Evolutionary conservation across 2,329 filamentous ascomycete genomes (phyloP).

Genomic region (Pseudophaeomoniella oleicola): DNA sequence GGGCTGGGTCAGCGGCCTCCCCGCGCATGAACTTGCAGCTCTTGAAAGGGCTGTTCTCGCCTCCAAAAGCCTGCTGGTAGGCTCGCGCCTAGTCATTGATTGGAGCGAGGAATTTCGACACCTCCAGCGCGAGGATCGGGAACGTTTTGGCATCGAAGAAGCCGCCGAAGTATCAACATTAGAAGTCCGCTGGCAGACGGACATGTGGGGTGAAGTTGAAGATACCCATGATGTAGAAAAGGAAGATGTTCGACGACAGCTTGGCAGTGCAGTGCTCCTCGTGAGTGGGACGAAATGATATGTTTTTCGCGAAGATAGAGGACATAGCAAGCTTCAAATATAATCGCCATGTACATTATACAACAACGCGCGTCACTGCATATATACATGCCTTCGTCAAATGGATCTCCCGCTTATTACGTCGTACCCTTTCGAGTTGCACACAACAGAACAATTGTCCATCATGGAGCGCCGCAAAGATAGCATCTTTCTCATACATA

Average conservation of each 20-base stretch:
- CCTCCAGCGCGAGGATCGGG: slow-evolving; percentile 24
- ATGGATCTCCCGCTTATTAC: too few species aligned
- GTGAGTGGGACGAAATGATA: slow-evolving; percentile 45
- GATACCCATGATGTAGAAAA: slow-evolving; percentile 94
- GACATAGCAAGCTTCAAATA: too few species aligned
- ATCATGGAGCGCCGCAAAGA: too few species aligned
- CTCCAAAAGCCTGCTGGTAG: slow-evolving; percentile 72
- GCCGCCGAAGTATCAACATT: slow-evolving; percentile 63
- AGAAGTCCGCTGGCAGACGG: slow-evolving; percentile 82
- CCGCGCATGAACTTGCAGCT: slow-evolving; percentile 69
- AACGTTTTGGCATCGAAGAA: slow-evolving; percentile 63
- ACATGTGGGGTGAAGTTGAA: slow-evolving; percentile 91
- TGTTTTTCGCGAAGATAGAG: too few species aligned
- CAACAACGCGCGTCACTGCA: too few species aligned
- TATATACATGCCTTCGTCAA: too few species aligned
- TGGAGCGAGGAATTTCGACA: slow-evolving; percentile 65
- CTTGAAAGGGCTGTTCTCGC: slow-evolving; percentile 73
- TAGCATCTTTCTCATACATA: too few species aligned
- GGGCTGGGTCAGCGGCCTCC: slow-evolving; percentile 60
- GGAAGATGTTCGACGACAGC: slow-evolving; percentile 74
- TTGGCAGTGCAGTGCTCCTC: slow-evolving; percentile 74
- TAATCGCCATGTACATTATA: too few species aligned
- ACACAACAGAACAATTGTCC: too few species aligned
- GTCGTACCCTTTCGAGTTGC: too few species aligned
- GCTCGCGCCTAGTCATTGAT: slow-evolving; percentile 62